Evolutionary conservation across 345 rosid genomes (phyloP), one percentile per base, ranked within the genome.

Genomic region (Corchorus capsularis): DNA sequence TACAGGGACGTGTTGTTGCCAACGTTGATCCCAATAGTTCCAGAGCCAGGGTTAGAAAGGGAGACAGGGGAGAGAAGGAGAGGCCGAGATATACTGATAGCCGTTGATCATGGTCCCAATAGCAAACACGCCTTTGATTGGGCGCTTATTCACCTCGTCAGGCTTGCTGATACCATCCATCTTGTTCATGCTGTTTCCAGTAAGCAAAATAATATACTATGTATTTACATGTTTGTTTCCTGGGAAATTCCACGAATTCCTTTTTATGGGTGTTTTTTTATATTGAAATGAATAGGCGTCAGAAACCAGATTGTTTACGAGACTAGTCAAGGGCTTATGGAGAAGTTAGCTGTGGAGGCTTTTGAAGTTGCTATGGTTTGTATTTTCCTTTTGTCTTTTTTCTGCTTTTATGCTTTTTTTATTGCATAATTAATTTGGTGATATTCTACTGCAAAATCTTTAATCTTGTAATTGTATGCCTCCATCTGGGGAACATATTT

Each of bases 111-210:
- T 69, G 94, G 92, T 4, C 92, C 91, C 67, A 88, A 90, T 7
- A 88, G 92, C 86, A 87, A 83, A 77, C 87, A 84, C 65, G 94
- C 94, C 43, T 84, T 90, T 60, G 88, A 88, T 74, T 90, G 94
- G 94, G 91, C 92, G 4, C 84, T 94, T 63, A 80, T 87, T 67
- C 98, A 94, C 77, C 80, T 94, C 81, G 90, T 95, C 81, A 85
- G 96, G 47, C 86, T 88, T 49, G 93, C 98, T 19, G 97, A 94
- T 83, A 94, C 97, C 69, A 67, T 94, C 55, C 96, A 92, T 73
- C 94, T 94, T 66, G 88, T 92, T 41, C 97, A 91, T 65, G 97
- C 94, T 39, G 92, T 94, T 82, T 87, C 96, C 64, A 87, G 96
- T 94, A 76, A 11, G 77, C 69, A 8, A 32, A 39, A 37, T 0